Evolutionary conservation across 352 stramenopile species (phyloP).

Genomic region (Globisporangium spinosum): DNA sequence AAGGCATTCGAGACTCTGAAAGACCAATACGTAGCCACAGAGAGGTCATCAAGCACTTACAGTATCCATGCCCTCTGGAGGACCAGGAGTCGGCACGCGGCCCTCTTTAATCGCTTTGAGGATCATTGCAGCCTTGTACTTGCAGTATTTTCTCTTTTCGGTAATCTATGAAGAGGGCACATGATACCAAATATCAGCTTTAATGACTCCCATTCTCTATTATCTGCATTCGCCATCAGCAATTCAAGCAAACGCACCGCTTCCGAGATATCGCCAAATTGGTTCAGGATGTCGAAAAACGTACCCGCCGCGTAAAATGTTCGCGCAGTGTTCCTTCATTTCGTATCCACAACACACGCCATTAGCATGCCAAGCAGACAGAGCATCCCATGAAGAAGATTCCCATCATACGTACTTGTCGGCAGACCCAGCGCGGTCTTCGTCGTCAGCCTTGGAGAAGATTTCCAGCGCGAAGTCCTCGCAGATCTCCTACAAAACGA

Average conservation of each 20-base stretch:
- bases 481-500: constrained; percentile 61
- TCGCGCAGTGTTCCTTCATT: constrained; percentile 86
- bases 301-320: constrained; percentile 95
- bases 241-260: constrained; percentile 39
- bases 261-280: constrained; percentile 90
- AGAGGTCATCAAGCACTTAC: constrained; percentile 21
- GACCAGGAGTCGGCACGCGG: constrained; percentile 72
- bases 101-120: constrained; percentile 95
- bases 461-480: constrained; percentile 90
- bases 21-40: not conserved
- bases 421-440: constrained; percentile 88
- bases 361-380: not conserved
- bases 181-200: not conserved
- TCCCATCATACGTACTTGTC: constrained; percentile 66
- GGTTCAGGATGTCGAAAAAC: constrained; percentile 96
- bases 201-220: not conserved
- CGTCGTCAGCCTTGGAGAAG: constrained; percentile 92
- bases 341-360: not conserved
- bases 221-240: not conserved
- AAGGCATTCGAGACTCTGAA: not conserved
- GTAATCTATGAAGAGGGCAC: constrained; percentile 38
- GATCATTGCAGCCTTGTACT: constrained; percentile 95
- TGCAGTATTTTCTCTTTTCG: constrained; percentile 92
- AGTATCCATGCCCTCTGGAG: constrained; percentile 43
- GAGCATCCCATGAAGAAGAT: not conserved